Evolutionary conservation across 257 asterid species (phyloP), one percentile per base, ranked within the genome.

Genomic region (Parsonsia alboflavescens): DNA sequence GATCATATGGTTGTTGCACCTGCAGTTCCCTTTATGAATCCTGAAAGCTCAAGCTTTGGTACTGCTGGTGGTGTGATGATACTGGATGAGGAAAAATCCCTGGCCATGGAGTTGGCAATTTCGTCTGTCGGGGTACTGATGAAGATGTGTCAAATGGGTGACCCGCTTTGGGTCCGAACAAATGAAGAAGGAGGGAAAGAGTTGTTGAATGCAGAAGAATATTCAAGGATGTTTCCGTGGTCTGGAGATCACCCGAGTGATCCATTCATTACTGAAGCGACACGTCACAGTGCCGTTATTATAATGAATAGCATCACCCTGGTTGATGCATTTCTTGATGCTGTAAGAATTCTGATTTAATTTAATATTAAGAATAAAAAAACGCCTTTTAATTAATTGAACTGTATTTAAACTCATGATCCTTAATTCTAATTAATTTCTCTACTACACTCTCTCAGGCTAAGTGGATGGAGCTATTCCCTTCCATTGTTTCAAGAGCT

Each of bases 391-490:
- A 33, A 33, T 1, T 33, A 33, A 33, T 3, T 33, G 39, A 33
- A 33, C n/a, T n/a, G n/a, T n/a, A n/a, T 33, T 33, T 33, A 33
- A 33, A 33, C 39, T 33, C 39, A 33, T n/a, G n/a, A n/a, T 33
- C 39, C 39, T 33, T 33, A 33, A 33, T 1, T 33, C 39, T 33
- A 33, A 33, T 33, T 33, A 3, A n/a, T n/a, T 33, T 33, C 39
- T 33, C 3, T n/a, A n/a, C n/a, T n/a, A n/a, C n/a, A n/a, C n/a
- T 33, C 39, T 3, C 39, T 33, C 84, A 90, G 98, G 86, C 79
- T 64, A 94, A 94, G 80, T 94, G 99, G 97, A 80, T 86, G 93
- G 98, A 94, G 78, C 86, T 94, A 11, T 94, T 92, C 73, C 99
- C 99, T 12, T 90, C 93, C 16, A 85, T 94, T 33, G 83, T 94